A percentile compares a stretch with the other conserved stretches of the same genome.
Evolutionary conservation across 1,139 yeast genomes (phyloP).

Genomic region (Taphrina sp.): DNA sequence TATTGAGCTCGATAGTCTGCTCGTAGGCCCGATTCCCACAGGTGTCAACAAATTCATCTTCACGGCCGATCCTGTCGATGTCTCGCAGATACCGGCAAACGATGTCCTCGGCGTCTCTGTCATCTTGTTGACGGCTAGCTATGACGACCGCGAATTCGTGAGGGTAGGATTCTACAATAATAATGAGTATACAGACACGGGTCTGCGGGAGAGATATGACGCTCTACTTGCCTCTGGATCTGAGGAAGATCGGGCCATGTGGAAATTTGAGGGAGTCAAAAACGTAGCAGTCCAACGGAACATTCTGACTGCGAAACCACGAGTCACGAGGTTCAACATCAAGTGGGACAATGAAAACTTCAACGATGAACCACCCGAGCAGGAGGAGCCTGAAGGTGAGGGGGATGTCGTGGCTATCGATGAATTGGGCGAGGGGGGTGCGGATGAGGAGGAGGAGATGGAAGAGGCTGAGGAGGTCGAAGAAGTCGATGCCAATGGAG

Average conservation of each 20-base stretch:
- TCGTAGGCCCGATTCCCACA: slow-evolving; percentile 97
- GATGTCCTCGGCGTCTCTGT: slow-evolving; percentile 95
- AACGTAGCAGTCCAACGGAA: slow-evolving; percentile 93
- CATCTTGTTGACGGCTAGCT: slow-evolving; percentile 84
- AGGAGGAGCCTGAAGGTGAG: slow-evolving; percentile 36
- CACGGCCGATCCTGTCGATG: slow-evolving; percentile 94
- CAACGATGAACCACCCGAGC: slow-evolving; percentile 36
- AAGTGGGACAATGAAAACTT: slow-evolving; percentile 58
- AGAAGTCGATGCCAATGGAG: background rate
- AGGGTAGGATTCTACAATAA: slow-evolving; percentile 96
- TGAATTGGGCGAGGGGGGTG: slow-evolving; percentile 32
- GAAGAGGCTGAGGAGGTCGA: slow-evolving; percentile 25
- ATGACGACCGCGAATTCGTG: slow-evolving; percentile 90
- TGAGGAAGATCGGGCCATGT: slow-evolving; percentile 94
- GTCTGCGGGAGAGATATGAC: slow-evolving; percentile 4
- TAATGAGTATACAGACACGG: slow-evolving; percentile 62
- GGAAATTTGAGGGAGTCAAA: slow-evolving; percentile 61
- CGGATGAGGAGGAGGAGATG: slow-evolving; percentile 15
- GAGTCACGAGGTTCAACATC: slow-evolving; percentile 93
- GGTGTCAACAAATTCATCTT: slow-evolving; percentile 91
- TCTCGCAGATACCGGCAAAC: slow-evolving; percentile 91
- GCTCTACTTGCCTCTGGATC: slow-evolving; percentile 41
- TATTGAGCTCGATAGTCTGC: slow-evolving; percentile 88
- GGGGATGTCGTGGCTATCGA: slow-evolving; percentile 34
- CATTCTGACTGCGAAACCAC: slow-evolving; percentile 92